phyloP scores from a whole-genome alignment of 495 filamentous ascomycete genomes.

The Hypoxylon cercidicola region DNA sequence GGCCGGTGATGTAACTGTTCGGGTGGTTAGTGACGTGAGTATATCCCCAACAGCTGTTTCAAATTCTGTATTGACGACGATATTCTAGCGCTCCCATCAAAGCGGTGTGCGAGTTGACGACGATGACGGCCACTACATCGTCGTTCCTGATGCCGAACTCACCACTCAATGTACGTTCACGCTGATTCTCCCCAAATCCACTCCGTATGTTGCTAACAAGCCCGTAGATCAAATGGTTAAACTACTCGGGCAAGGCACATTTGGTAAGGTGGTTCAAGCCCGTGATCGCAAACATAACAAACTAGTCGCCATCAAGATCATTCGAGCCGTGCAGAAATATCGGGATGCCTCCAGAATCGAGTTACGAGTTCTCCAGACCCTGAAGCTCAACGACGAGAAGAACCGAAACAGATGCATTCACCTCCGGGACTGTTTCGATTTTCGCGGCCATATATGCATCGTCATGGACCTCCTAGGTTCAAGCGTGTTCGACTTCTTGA shows the following conservation, averaged over 20 bases:
- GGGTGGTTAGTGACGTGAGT: constrained; percentile 85
- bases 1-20: constrained; percentile 87
- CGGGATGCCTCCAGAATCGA: constrained; percentile 97
- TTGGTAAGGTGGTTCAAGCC: constrained; percentile 97
- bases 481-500: constrained; percentile 98
- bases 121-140: constrained; percentile 96
- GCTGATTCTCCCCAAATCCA: constrained; percentile 1
- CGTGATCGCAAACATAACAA: constrained; percentile 77
- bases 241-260: constrained; percentile 94
- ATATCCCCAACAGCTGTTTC: background rate
- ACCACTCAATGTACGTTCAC: constrained; percentile 85
- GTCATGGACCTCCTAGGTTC: constrained; percentile 96
- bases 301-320: constrained; percentile 95
- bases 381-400: constrained; percentile 86
- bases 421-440: constrained; percentile 96
- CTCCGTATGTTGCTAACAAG: constrained; percentile 45
- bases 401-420: constrained; percentile 98
- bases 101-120: constrained; percentile 79
- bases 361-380: constrained; percentile 87
- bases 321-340: constrained; percentile 97
- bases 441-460: constrained; percentile 97
- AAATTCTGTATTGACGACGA: constrained; percentile 20
- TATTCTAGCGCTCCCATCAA: constrained; percentile 55
- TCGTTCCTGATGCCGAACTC: constrained; percentile 80
- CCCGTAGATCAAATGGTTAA: constrained; percentile 81